These are phyloP conservation scores for Lathyrus aphaca DNA, from an alignment of 306 rosid species.

Conservation along the genomic window DNA sequence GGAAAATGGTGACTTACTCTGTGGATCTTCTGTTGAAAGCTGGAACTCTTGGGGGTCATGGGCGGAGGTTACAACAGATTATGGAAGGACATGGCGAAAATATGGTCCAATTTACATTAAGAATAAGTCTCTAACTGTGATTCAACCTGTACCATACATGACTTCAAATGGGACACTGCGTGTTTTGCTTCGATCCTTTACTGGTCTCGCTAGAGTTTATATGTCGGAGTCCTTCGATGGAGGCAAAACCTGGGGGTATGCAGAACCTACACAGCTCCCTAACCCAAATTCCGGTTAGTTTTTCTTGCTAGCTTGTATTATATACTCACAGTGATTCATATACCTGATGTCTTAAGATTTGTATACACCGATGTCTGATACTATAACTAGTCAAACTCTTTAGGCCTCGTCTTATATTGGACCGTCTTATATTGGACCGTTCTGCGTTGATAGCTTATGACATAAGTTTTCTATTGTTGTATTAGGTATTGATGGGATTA, in stretches of 20 bases:
- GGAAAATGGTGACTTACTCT: constrained; percentile 77
- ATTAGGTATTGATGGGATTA: constrained; percentile 87
- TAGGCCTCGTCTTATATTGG: background rate
- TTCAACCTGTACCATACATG: constrained; percentile 89
- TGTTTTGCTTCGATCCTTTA: constrained; percentile 77
- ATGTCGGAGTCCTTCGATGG: constrained; percentile 81
- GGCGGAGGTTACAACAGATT: constrained; percentile 85
- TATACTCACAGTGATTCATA: background rate
- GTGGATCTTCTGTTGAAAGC: constrained; percentile 97
- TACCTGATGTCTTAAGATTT: background rate
- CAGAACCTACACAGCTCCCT: constrained; percentile 74
- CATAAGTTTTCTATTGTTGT: constrained; percentile 17
- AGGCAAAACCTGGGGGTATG: constrained; percentile 75
- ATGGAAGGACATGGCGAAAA: constrained; percentile 78
- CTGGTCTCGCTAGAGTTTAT: constrained; percentile 60
- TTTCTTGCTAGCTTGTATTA: constrained; percentile 18
- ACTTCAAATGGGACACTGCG: constrained; percentile 77
- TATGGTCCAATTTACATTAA: constrained; percentile 75
- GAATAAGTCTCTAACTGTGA: constrained; percentile 71
- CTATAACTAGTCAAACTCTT: background rate
- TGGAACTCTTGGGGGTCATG: constrained; percentile 99
- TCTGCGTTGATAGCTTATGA: constrained; percentile 6
- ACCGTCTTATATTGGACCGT: background rate
- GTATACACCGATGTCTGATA: too few species aligned
- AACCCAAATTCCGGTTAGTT: constrained; percentile 87